Percentiles rank a stretch among this genome's conserved stretches.
These are phyloP conservation scores for Wickerhamiella pararugosa DNA, from an alignment of 1,139 yeast genomes.

Conservation along the genomic window DNA sequence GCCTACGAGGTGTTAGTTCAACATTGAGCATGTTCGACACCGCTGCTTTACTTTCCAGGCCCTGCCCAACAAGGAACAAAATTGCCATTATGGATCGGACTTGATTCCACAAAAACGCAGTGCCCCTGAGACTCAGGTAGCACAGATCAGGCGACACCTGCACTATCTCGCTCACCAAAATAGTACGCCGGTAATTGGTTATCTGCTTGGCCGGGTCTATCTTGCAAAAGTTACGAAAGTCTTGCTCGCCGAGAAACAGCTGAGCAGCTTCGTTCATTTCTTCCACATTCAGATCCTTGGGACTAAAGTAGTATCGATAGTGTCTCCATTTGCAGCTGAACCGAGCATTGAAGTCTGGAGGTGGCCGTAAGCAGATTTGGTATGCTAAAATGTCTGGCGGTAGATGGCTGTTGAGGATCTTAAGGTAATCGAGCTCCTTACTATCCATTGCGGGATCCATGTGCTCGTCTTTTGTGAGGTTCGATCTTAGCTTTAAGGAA, in stretches of 20 bases:
- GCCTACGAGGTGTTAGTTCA: constrained; percentile 47
- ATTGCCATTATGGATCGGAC: constrained; percentile 91
- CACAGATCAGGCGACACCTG: constrained; percentile 23
- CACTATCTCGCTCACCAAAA: constrained; percentile 17
- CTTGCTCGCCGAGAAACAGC: constrained; percentile 59
- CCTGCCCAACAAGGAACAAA: constrained; percentile 66
- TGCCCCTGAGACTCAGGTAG: constrained; percentile 67
- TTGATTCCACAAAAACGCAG: constrained; percentile 96
- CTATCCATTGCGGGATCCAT: constrained; percentile 38
- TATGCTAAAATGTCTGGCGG: constrained; percentile 79
- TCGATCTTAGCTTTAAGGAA: constrained; percentile 61
- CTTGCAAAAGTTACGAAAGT: constrained; percentile 88
- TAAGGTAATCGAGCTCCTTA: constrained; percentile 61
- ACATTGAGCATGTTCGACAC: constrained; percentile 47
- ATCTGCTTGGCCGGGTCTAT: constrained; percentile 90
- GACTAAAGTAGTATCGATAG: constrained; percentile 61
- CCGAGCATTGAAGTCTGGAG: constrained; percentile 73
- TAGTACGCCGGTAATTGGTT: constrained; percentile 37
- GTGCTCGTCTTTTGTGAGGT: constrained; percentile 43
- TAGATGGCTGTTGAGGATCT: constrained; percentile 56
- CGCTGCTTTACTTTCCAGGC: constrained; percentile 44
- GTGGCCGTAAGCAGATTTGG: constrained; percentile 70
- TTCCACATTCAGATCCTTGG: constrained; percentile 40
- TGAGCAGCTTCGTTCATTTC: constrained; percentile 58
- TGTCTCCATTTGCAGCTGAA: constrained; percentile 77